phyloP scores from a whole-genome alignment of 495 filamentous ascomycete species.

The Aspergillus wentii region DNA sequence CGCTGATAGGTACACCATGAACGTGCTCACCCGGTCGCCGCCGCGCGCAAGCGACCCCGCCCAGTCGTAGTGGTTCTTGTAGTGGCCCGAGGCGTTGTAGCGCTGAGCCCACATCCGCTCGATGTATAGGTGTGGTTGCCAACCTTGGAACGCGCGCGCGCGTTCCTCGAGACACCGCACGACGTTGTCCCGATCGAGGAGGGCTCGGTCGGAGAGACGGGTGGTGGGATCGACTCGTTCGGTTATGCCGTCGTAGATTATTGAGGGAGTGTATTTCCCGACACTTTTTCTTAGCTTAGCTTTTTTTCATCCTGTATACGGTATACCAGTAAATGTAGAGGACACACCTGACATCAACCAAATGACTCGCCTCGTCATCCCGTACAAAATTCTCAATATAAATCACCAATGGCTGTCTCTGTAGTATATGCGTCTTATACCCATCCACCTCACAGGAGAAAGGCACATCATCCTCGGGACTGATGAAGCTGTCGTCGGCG shows the following conservation, averaged over 20 bases:
- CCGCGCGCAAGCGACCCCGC: conserved; percentile 33
- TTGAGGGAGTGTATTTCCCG: conserved; percentile 48
- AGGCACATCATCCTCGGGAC: conserved; percentile 24
- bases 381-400: conserved; percentile 54
- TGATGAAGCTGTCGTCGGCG: conserved; percentile 28
- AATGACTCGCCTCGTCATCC: conserved; percentile 40
- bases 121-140: conserved; percentile 53
- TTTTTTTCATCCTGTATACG: too few relatives aligned
- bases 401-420: conserved; percentile 46
- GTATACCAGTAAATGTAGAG: conserved; percentile 5
- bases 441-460: conserved; percentile 22
- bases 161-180: conserved; percentile 67
- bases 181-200: conserved; percentile 51
- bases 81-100: conserved; percentile 54
- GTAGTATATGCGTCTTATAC: conserved; percentile 41
- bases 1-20: conserved; percentile 60
- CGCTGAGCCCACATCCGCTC: conserved; percentile 59
- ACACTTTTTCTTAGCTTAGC: conserved; percentile 26
- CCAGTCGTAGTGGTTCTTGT: conserved; percentile 58
- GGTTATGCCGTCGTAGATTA: conserved; percentile 44
- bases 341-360: conserved; percentile 46
- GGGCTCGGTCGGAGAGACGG: conserved; percentile 54
- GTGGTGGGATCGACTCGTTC: conserved; percentile 41
- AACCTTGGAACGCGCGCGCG: conserved; percentile 67
- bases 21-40: conserved; percentile 47